Base-by-base conservation (phyloP, 495 filamentous ascomycete genomes). In the Hyaloscypha bicolor region DNA sequence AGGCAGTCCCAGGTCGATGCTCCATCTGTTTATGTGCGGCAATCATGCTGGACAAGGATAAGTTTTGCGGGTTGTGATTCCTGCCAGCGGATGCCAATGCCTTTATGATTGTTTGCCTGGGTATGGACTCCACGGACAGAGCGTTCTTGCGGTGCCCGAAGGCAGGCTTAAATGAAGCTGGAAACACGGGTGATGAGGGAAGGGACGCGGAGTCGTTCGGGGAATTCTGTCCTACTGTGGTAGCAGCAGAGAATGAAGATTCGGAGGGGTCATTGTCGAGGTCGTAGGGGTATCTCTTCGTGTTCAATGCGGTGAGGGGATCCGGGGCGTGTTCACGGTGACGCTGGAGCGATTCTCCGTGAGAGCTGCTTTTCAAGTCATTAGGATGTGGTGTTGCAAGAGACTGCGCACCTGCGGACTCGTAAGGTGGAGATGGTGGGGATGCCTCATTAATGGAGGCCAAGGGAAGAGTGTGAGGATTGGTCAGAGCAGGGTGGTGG, bases 61-160 rank as follows among this genome's bases (percentile, higher is more conserved):
- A 74, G 33, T 83, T 82, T 33, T 85, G 77, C 42, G 81, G 83
- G 63, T 86, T 88, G 67, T 85, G 83, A 72, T 78, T 86, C 53
- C 87, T 87, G 25, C 87, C 83, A 35, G 88, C 85, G 21, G 92
- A 93, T 42, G 90, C 91, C 62, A 96, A 77, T n/a, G 92, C 91
- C 74, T 95, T 94, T 79, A 95, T 87, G 73, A 97, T 88, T 29
- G 91, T 94, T 78, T 94, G 93, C 31, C 89, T 87, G 30, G 93
- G 91, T 65, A 94, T 85, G 35, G 87, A 85, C 69, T 93, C 90
- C 66, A 88, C 83, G 14, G 91, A 91, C 51, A 87, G 79, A 11
- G 85, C 80, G 81, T 83, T 88, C 74, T 86, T 88, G 57, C 80
- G 82, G 74, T 86, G 88, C 69, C 79, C 75, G 55, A 74, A 76